Evolutionary conservation across 2,329 filamentous ascomycete species (phyloP), one percentile per base, ranked within the genome.

Genomic region (Pestalotiopsis sp.): DNA sequence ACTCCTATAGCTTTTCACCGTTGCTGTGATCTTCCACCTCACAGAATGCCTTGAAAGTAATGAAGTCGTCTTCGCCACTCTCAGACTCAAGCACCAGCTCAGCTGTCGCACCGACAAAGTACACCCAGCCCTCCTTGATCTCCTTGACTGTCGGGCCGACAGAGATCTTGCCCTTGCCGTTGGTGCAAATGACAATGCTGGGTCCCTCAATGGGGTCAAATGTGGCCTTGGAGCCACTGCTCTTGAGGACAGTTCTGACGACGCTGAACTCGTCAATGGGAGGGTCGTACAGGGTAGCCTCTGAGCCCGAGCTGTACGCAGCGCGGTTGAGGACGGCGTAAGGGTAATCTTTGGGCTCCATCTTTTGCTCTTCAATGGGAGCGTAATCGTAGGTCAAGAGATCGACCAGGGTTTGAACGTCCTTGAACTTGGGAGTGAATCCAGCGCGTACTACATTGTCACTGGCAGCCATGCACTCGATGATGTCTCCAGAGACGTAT

Each of bases 401-500:
- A 70, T 90, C 87, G 41, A 95, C 94, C 12, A 99, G 86, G 0
- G 94, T 98, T 66, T 90, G 83, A 25, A 98, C 93, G 75, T 99
- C 96, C 83, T 98, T 98, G 87, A 97, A 99, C 80, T 99, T 99
- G 68, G 96, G 96, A 0, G 96, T 99, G 81, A 99, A 96, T 58
- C 96, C 96, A 0, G 96, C 96, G 68, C 96, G 94, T 65, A 99
- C 95, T 45, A 99, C 96, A 73, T 99, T 99, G 86, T 99, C 96
- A n/a, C 93, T 97, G 9, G 94, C 92, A 0, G 96, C 96, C 96
- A 99, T 99, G 85, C 96, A 99, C 82, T 99, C 96, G 79, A 99
- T 94, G 74, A 99, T 97, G 77, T 99, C 95, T 69, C 93, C 93
- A 2, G 91, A 93, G 58, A 97, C 83, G 80, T 99, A 99, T 63